These are phyloP conservation scores for Emergomyces pasteurianus DNA, from an alignment of 2,329 filamentous ascomycete genomes.

Conservation along the genomic window DNA sequence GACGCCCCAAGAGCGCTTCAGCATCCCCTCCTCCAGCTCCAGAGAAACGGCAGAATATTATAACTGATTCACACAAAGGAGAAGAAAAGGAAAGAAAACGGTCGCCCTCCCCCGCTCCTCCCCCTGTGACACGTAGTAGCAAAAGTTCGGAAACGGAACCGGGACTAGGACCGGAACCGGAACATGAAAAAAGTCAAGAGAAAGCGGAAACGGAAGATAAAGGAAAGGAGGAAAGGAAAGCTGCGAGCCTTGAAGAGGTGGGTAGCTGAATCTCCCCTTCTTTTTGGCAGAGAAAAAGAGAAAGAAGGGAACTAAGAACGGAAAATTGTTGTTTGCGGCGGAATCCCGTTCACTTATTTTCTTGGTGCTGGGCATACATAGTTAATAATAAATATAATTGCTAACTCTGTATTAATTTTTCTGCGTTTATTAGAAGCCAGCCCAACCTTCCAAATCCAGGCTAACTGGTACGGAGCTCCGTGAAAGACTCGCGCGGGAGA, in stretches of 20 bases:
- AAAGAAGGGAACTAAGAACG: not conserved
- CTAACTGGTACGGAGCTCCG: constrained; percentile 24
- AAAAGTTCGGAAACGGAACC: not conserved
- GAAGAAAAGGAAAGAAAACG: constrained; percentile 16
- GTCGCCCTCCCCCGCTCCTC: constrained; percentile 10
- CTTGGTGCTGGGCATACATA: not conserved
- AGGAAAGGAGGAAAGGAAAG: constrained; percentile 5
- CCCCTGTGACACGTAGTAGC: not conserved
- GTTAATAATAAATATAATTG: constrained; percentile 2
- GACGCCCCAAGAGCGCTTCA: constrained; percentile 32
- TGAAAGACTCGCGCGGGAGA: constrained; percentile 28
- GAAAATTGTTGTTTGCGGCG: constrained; percentile 6
- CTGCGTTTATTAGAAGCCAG: constrained; percentile 7
- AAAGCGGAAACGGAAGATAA: constrained; percentile 6
- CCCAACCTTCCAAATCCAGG: constrained; percentile 11
- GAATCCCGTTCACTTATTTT: not conserved
- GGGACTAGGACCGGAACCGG: not conserved
- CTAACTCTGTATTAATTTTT: not conserved
- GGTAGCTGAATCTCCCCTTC: constrained; percentile 13
- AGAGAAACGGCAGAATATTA: constrained; percentile 29
- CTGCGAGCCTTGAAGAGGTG: constrained; percentile 18
- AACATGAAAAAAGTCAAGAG: constrained; percentile 1
- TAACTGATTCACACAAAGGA: constrained; percentile 26
- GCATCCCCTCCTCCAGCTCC: constrained; percentile 25
- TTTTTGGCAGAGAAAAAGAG: not conserved